A percentile compares a stretch with the other conserved stretches of the same genome.
These are phyloP conservation scores for Odonthalia washingtoniensis DNA, from an alignment of 31 red algal species.

Conservation along the genomic window DNA sequence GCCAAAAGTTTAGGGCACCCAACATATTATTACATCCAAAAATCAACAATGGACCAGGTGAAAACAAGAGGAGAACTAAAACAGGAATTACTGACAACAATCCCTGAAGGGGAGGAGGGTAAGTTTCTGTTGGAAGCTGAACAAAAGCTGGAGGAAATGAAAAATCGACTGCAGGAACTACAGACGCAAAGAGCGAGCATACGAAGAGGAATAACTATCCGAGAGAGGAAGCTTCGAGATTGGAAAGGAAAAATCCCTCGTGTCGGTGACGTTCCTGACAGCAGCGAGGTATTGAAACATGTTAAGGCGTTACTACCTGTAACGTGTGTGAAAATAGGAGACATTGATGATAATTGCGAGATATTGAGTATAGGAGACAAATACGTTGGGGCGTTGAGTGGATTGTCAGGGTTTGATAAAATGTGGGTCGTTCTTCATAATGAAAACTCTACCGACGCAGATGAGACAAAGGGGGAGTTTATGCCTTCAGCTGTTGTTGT, in stretches of 20 bases:
- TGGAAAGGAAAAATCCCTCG: constrained; percentile 65
- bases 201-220: constrained; percentile 41
- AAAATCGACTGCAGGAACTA: constrained; percentile 9
- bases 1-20: too few relatives aligned
- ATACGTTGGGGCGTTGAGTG: constrained; percentile 28
- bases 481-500: constrained; percentile 23
- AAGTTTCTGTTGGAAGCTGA: constrained; percentile 12
- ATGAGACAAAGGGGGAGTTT: background rate
- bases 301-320: background rate
- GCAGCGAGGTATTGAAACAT: background rate
- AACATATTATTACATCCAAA: too few relatives aligned
- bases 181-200: constrained; percentile 18
- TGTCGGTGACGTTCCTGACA: background rate
- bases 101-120: constrained; percentile 43
- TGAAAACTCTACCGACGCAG: background rate
- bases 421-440: constrained; percentile 35
- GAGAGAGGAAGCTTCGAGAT: constrained; percentile 46
- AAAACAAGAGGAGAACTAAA: constrained; percentile 56
- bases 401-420: constrained; percentile 46
- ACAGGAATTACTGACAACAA: constrained; percentile 20
- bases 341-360: background rate
- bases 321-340: background rate
- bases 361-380: constrained; percentile 5
- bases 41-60: too few relatives aligned
- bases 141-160: background rate